A percentile compares a stretch with the other conserved stretches of the same genome.
phyloP scores from a whole-genome alignment of 148 eudicot species.

The Camellia granthamiana region DNA sequence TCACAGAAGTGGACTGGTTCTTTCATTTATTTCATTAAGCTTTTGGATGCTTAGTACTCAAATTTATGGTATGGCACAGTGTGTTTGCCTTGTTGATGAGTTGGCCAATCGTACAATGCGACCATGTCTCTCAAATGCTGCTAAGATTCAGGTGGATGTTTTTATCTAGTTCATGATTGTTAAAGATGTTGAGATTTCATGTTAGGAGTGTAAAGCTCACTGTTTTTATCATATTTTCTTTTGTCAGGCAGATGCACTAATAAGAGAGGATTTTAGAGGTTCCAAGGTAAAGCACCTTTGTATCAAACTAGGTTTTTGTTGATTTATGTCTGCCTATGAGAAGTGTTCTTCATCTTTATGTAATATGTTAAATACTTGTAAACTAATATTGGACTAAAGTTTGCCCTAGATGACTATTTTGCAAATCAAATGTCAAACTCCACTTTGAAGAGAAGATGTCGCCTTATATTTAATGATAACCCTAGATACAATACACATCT shows the following conservation, averaged over 20 bases:
- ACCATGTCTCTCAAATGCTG: slow-evolving; percentile 79
- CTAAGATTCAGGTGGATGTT: slow-evolving; percentile 73
- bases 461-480: neutral
- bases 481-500: neutral
- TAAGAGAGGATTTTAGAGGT: slow-evolving; percentile 70
- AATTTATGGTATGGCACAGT: slow-evolving; percentile 41
- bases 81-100: slow-evolving; percentile 94
- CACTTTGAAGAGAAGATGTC: neutral
- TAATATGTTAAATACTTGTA: neutral
- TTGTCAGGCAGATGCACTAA: slow-evolving; percentile 73
- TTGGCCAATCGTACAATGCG: slow-evolving; percentile 93
- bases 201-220: neutral
- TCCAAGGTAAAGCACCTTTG: slow-evolving; percentile 61
- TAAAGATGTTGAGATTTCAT: neutral
- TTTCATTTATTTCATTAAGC: slow-evolving; percentile 4
- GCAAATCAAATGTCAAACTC: neutral
- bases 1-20: neutral
- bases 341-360: neutral
- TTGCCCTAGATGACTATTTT: neutral
- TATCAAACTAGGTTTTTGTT: neutral
- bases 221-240: slow-evolving; percentile 11
- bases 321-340: neutral
- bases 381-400: neutral
- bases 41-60: slow-evolving; percentile 13
- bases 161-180: slow-evolving; percentile 1